These are phyloP conservation scores for Fusarium pininemorale DNA, from an alignment of 2,329 filamentous ascomycete genomes.

Conservation along the genomic window DNA sequence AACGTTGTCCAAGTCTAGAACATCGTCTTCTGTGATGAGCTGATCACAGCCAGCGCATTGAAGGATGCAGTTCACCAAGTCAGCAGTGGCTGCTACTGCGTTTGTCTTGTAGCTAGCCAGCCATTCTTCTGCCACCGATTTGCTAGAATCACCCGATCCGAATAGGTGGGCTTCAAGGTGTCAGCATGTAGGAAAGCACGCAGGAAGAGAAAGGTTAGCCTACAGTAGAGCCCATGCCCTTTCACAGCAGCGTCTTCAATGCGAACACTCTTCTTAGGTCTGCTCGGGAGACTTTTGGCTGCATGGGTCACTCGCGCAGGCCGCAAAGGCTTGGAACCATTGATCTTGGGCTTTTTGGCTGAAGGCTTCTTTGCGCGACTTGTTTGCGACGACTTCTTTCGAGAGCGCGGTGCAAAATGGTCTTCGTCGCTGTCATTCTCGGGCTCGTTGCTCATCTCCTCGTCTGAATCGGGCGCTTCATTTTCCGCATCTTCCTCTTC, in stretches of 20 bases:
- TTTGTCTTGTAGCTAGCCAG: slow-evolving; percentile 65
- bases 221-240: slow-evolving; percentile 66
- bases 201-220: background rate
- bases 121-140: slow-evolving; percentile 69
- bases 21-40: slow-evolving; percentile 81
- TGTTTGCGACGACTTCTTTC: slow-evolving; percentile 56
- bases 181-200: slow-evolving; percentile 29
- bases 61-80: slow-evolving; percentile 73
- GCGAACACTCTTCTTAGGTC: slow-evolving; percentile 65
- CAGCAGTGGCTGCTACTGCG: slow-evolving; percentile 63
- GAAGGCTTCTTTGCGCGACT: slow-evolving; percentile 64
- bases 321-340: slow-evolving; percentile 57
- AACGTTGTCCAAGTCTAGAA: slow-evolving; percentile 88
- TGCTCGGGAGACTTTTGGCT: slow-evolving; percentile 55
- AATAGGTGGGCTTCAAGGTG: slow-evolving; percentile 67
- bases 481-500: slow-evolving; percentile 53
- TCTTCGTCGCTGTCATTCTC: slow-evolving; percentile 59
- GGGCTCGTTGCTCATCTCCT: slow-evolving; percentile 56
- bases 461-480: slow-evolving; percentile 58
- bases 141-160: slow-evolving; percentile 63
- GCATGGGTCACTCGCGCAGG: slow-evolving; percentile 48
- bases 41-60: slow-evolving; percentile 82
- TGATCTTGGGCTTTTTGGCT: slow-evolving; percentile 71
- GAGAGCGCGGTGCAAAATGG: slow-evolving; percentile 49
- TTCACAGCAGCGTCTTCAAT: slow-evolving; percentile 59